phyloP scores from a whole-genome alignment of 2,329 filamentous ascomycete species.

The Alternaria triticina region DNA sequence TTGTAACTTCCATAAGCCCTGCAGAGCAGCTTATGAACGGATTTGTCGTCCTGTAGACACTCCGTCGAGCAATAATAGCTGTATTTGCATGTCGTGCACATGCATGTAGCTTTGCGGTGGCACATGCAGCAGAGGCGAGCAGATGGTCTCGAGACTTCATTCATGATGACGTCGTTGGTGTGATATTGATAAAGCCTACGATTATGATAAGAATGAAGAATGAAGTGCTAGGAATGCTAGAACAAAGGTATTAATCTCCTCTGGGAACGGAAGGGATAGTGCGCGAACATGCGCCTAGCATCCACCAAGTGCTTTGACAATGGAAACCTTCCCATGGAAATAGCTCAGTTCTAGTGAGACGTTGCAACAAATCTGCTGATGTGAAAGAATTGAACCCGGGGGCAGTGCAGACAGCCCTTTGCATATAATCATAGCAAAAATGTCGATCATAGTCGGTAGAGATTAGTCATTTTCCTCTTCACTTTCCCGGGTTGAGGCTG shows the following conservation, averaged over 20 bases:
- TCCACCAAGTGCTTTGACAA: neutral
- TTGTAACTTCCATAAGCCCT: neutral
- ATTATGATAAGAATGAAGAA: neutral
- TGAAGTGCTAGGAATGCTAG: neutral
- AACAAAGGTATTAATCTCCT: neutral
- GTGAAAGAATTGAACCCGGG: neutral
- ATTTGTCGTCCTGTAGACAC: neutral
- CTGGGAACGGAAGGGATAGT: neutral
- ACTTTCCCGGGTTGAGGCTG: neutral
- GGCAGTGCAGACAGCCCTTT: neutral
- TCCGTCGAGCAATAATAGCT: neutral
- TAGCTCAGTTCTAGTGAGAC: neutral
- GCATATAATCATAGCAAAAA: neutral
- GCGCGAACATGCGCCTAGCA: neutral
- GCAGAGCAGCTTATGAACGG: neutral
- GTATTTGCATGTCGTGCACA: neutral
- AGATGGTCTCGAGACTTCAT: neutral
- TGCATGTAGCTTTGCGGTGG: neutral
- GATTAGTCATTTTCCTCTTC: constrained; percentile 17
- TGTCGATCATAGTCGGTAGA: constrained; percentile 8
- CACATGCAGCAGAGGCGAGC: neutral
- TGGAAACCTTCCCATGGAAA: neutral
- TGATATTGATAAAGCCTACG: neutral
- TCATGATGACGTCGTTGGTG: neutral
- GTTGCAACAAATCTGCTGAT: neutral